Conservation (phyloP, 1,139 yeast species). For the Debaryomyces sp. region DNA sequence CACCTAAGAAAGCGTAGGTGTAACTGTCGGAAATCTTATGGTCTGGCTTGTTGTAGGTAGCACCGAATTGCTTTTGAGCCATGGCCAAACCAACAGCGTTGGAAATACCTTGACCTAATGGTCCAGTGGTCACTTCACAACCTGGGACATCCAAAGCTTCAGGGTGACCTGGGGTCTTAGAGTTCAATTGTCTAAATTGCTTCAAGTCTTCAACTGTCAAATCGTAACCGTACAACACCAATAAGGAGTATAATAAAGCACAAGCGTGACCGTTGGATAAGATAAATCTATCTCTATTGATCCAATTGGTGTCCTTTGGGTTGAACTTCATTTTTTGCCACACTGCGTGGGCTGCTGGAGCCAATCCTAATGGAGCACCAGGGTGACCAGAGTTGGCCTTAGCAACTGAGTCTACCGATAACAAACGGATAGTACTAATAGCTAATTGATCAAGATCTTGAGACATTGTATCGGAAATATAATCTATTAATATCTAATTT, state of each 20-base stretch:
- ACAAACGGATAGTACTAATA: slow-evolving; percentile 85
- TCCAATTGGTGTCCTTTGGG: slow-evolving; percentile 91
- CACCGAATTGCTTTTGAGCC: slow-evolving; percentile 91
- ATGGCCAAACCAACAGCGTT: slow-evolving; percentile 97
- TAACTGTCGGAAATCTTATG: slow-evolving; percentile 69
- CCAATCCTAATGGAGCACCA: slow-evolving; percentile 98
- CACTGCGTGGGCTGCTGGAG: slow-evolving; percentile 71
- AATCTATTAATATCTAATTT: slow-evolving; percentile 4
- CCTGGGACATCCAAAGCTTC: slow-evolving; percentile 80
- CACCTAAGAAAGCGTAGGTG: slow-evolving; percentile 88
- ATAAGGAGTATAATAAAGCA: slow-evolving; percentile 83
- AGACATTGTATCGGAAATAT: slow-evolving; percentile 23
- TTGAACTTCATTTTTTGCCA: slow-evolving; percentile 84
- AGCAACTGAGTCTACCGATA: slow-evolving; percentile 86
- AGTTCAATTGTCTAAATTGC: slow-evolving; percentile 85
- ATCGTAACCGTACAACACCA: slow-evolving; percentile 86
- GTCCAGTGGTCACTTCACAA: slow-evolving; percentile 98
- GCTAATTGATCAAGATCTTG: slow-evolving; percentile 67
- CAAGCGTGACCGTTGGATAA: slow-evolving; percentile 97
- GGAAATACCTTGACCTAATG: slow-evolving; percentile 97
- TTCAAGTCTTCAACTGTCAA: slow-evolving; percentile 84
- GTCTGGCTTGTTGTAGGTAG: slow-evolving; percentile 90
- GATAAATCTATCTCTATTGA: slow-evolving; percentile 94
- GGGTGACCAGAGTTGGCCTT: slow-evolving; percentile 98
- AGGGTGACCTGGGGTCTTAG: slow-evolving; percentile 98